Percentiles rank a stretch among this genome's conserved stretches.
Evolutionary conservation across 2,329 filamentous ascomycete genomes (phyloP).

Genomic region (Diaporthe batatas): DNA sequence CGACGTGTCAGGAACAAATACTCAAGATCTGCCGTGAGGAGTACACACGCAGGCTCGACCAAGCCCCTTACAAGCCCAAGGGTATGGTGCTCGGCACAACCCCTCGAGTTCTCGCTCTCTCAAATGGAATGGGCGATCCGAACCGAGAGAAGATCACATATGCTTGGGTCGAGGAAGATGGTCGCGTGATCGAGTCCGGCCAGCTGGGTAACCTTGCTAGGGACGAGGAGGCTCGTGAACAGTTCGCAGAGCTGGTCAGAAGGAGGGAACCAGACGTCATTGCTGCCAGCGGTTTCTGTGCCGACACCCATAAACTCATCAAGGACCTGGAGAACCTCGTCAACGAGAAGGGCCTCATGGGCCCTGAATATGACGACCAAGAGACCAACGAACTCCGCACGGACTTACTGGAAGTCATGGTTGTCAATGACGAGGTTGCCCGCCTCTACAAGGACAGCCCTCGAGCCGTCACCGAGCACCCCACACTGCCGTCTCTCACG

Average conservation of each 20-base stretch:
- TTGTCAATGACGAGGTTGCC: slow-evolving; percentile 98
- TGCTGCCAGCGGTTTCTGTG: slow-evolving; percentile 88
- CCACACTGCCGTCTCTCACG: slow-evolving; percentile 81
- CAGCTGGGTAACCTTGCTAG: slow-evolving; percentile 83
- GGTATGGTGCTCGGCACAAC: slow-evolving; percentile 90
- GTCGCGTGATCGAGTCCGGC: slow-evolving; percentile 88
- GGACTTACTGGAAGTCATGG: slow-evolving; percentile 87
- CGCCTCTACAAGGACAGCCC: slow-evolving; percentile 93
- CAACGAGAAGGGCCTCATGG: slow-evolving; percentile 80
- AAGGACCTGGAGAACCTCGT: slow-evolving; percentile 85
- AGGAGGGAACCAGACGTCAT: slow-evolving; percentile 90
- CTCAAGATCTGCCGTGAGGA: slow-evolving; percentile 90
- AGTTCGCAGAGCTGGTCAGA: slow-evolving; percentile 83
- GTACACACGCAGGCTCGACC: slow-evolving; percentile 90
- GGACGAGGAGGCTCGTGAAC: slow-evolving; percentile 75
- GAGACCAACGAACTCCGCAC: slow-evolving; percentile 81
- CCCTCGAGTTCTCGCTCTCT: slow-evolving; percentile 87
- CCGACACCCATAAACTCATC: slow-evolving; percentile 86
- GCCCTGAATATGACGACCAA: slow-evolving; percentile 83
- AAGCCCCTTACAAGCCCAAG: slow-evolving; percentile 95
- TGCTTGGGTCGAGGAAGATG: slow-evolving; percentile 94
- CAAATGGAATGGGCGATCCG: slow-evolving; percentile 83
- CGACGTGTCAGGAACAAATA: slow-evolving; percentile 93
- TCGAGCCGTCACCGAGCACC: slow-evolving; percentile 83
- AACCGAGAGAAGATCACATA: slow-evolving; percentile 86